Conservation (phyloP, 495 filamentous ascomycete species). For the Cercophora sp. region DNA sequence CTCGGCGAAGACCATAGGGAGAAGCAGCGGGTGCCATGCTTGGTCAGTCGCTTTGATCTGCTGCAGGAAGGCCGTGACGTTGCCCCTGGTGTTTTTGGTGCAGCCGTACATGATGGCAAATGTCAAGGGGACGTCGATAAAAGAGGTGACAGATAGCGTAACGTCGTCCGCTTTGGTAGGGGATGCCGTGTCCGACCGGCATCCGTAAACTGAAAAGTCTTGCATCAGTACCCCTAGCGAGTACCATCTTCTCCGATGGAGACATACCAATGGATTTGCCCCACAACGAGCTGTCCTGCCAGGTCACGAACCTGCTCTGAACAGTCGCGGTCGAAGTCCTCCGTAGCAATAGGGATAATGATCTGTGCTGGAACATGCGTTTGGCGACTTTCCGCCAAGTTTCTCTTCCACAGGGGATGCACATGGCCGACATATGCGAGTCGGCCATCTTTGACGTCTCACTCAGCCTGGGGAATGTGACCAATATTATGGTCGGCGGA, state of each 20-base stretch:
- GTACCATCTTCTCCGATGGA: too few relatives aligned
- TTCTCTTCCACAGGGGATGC: constrained; percentile 2
- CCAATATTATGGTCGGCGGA: background rate
- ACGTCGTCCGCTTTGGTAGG: background rate
- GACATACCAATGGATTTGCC: constrained; percentile 14
- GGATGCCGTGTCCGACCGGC: constrained; percentile 11
- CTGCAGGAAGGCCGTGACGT: background rate
- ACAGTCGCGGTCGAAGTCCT: constrained; percentile 4
- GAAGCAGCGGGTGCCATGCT: constrained; percentile 5
- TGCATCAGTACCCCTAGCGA: too few relatives aligned
- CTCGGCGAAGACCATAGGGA: constrained; percentile 13
- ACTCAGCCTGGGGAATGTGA: background rate
- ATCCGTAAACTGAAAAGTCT: constrained; percentile 11
- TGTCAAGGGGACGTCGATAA: constrained; percentile 2
- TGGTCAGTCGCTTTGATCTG: background rate
- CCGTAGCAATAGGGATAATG: background rate
- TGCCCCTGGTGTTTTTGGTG: background rate
- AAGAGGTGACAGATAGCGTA: constrained; percentile 12
- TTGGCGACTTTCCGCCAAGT: background rate
- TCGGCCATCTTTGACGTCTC: background rate
- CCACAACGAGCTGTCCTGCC: background rate
- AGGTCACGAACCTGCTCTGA: constrained; percentile 2
- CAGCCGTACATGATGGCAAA: constrained; percentile 15
- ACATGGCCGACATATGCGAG: background rate
- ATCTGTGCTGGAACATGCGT: constrained; percentile 15